Evolutionary conservation across 495 filamentous ascomycete species (phyloP).

Genomic region (Xylaria cubensis): DNA sequence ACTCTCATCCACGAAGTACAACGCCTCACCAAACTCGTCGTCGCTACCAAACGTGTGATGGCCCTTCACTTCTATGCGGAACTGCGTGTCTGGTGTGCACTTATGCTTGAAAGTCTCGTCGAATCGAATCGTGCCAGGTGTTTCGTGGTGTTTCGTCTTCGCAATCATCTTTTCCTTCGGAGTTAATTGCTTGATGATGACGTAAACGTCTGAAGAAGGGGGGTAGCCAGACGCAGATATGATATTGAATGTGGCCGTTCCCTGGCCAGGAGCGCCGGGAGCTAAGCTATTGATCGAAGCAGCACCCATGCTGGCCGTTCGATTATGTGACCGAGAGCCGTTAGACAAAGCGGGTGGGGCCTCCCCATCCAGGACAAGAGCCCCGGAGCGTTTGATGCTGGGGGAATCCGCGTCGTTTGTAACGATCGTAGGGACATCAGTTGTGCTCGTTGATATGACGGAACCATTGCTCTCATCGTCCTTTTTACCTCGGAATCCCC

Average conservation of each 20-base stretch:
- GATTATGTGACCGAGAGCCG: slow-evolving; percentile 59
- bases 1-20: slow-evolving; percentile 91
- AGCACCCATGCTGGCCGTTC: slow-evolving; percentile 72
- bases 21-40: slow-evolving; percentile 76
- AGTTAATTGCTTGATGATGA: slow-evolving; percentile 70
- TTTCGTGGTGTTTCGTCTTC: slow-evolving; percentile 86
- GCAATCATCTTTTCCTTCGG: slow-evolving; percentile 77
- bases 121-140: slow-evolving; percentile 63
- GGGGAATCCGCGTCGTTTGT: slow-evolving; percentile 48
- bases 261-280: slow-evolving; percentile 63
- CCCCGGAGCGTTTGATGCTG: slow-evolving; percentile 44
- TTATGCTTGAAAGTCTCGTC: slow-evolving; percentile 80
- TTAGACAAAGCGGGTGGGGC: slow-evolving; percentile 48
- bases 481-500: slow-evolving; percentile 73
- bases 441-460: slow-evolving; percentile 37
- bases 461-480: slow-evolving; percentile 54
- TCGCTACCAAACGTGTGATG: slow-evolving; percentile 84
- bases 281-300: slow-evolving; percentile 64
- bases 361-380: slow-evolving; percentile 39
- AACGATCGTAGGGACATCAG: slow-evolving; percentile 55
- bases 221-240: slow-evolving; percentile 82
- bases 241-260: slow-evolving; percentile 81
- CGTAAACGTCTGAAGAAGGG: slow-evolving; percentile 77
- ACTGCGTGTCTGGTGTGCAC: slow-evolving; percentile 83
- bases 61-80: slow-evolving; percentile 82